A percentile compares a stretch with the other conserved stretches of the same genome.
Evolutionary conservation across 2,329 filamentous ascomycete genomes (phyloP).

Genomic region (Tolypocladium guangdongense): DNA sequence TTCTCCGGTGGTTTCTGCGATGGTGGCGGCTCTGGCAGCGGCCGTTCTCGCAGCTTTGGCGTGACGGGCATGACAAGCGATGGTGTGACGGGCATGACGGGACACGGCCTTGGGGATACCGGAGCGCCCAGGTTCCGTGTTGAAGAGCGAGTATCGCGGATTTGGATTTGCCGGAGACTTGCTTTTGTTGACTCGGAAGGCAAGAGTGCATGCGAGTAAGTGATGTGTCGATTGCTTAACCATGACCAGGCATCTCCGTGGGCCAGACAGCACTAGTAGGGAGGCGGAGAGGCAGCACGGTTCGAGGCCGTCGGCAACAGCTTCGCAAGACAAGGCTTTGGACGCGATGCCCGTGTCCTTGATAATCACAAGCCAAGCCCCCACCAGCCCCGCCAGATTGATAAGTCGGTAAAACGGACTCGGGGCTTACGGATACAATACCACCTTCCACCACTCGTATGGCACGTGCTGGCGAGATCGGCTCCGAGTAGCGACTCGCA

Average conservation of each 20-base stretch:
- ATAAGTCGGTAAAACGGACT: not conserved
- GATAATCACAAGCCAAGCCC: not conserved
- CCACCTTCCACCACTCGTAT: too few species aligned
- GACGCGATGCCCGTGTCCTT: not conserved
- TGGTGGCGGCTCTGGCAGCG: slow-evolving; percentile 9
- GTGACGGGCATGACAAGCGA: slow-evolving; percentile 2
- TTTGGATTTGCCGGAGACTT: not conserved
- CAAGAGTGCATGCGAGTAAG: not conserved
- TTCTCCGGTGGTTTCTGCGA: slow-evolving; percentile 9
- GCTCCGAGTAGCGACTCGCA: not conserved
- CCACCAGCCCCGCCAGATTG: not conserved
- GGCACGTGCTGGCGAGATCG: not conserved
- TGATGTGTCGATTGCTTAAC: not conserved
- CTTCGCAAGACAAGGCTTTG: not conserved
- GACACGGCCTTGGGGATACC: not conserved
- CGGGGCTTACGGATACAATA: too few species aligned
- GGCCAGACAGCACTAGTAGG: not conserved
- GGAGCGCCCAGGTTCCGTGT: not conserved
- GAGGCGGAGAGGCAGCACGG: not conserved
- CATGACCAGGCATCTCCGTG: not conserved
- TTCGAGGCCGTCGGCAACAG: not conserved
- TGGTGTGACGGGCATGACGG: not conserved
- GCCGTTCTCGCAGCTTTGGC: slow-evolving; percentile 11
- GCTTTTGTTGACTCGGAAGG: not conserved
- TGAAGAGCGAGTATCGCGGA: not conserved